Conservation (phyloP, 2,329 filamentous ascomycete species). For the Colletotrichum filicis region DNA sequence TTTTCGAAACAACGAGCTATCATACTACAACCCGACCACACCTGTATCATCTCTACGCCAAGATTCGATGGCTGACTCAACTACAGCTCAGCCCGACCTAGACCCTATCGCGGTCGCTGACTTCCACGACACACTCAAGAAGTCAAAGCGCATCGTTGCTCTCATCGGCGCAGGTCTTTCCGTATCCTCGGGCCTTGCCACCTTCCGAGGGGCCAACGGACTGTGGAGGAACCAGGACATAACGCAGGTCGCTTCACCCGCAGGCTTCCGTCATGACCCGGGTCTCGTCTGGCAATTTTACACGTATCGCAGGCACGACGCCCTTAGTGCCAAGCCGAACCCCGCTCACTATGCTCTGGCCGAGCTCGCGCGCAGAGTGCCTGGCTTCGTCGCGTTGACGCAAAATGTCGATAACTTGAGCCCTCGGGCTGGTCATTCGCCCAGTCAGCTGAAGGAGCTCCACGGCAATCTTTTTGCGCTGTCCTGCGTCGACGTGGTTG, state of each 20-base stretch:
- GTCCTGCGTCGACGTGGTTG: constrained; percentile 52
- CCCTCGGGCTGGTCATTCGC: constrained; percentile 68
- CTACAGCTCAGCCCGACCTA: background rate
- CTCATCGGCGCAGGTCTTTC: constrained; percentile 46
- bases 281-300: constrained; percentile 80
- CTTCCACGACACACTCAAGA: constrained; percentile 40
- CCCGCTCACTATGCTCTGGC: constrained; percentile 73
- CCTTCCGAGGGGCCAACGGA: constrained; percentile 73
- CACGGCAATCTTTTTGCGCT: constrained; percentile 44
- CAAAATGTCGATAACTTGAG: constrained; percentile 75
- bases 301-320: constrained; percentile 72
- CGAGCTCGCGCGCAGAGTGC: constrained; percentile 64
- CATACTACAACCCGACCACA: no score
- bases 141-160: constrained; percentile 43
- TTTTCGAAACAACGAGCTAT: no score
- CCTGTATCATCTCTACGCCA: no score
- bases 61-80: background rate
- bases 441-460: constrained; percentile 66
- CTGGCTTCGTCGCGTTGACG: constrained; percentile 67
- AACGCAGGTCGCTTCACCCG: constrained; percentile 68
- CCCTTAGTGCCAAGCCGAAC: constrained; percentile 71
- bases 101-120: constrained; percentile 32
- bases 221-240: constrained; percentile 73
- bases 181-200: constrained; percentile 51
- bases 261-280: constrained; percentile 69